Evolutionary conservation across 2,329 filamentous ascomycete species (phyloP), one percentile per base, ranked within the genome.

Genomic region (Myrmaecium sp.): DNA sequence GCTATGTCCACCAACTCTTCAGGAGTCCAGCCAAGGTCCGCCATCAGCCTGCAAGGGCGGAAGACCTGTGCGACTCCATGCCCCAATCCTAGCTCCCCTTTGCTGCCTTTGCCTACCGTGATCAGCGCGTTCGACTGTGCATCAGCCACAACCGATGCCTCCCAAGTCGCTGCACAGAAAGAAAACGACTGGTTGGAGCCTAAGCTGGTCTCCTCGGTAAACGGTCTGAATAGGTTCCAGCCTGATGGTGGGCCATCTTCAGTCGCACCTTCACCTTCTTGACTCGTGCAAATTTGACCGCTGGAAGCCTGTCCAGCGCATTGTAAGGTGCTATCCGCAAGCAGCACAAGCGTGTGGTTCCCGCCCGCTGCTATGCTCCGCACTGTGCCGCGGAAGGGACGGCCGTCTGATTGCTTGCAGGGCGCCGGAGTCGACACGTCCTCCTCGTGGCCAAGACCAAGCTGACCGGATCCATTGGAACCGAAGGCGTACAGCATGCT

Each of bases 291-390:
- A 27, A 20, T 17, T 18, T 13, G 16, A n/a, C n/a, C n/a, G n/a
- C n/a, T n/a, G n/a, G n/a, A n/a, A n/a, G n/a, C n/a, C n/a, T n/a
- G 10, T 9, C 14, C 10, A 28, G 15, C 17, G 12, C 11, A n/a
- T 12, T 10, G 12, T 0, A 84, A 55, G 2, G 54, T 38, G 0
- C 74, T 74, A 14, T 58, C 45, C 4, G 57, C 43, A n/a, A 65
- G 68, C 7, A 83, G 57, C 6, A 92, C 47, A 4, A 94, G 54
- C 0, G 82, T 91, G 49, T 94, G 86, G 43, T 94, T 94, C 2
- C 84, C 84, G 4, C 86, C 86, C 5, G 80, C 62, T 23, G 46
- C 53, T 14, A 74, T 58, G 9, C 44, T 39, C 9, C 23, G 21
- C 14, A 49, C 16, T 2, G 26, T 21, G 5, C 32, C 25, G 1